Base-by-base conservation (phyloP, 768 basidiomycete genomes). In the Fomitopsis serialis region DNA sequence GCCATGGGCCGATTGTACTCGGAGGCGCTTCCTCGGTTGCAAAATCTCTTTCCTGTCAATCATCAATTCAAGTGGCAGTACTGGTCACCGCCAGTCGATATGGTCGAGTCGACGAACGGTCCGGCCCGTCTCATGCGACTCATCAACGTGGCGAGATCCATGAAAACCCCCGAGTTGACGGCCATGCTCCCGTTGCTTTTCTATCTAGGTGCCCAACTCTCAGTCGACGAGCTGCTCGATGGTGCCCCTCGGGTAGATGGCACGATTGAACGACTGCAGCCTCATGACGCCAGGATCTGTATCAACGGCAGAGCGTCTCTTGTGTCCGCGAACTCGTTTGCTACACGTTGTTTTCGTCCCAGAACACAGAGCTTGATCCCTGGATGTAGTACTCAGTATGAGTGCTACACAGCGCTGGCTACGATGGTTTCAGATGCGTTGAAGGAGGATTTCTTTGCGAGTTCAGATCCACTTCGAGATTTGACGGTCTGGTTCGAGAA, bases 121-220 rank as follows among this genome's bases (percentile, higher is more conserved):
- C 15, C 17, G 21, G 21, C 40, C 40, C 40, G 21, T 17, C 40
- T 42, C 6, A 42, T 42, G 7, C 17, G 17, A 7, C 15, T 42
- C 15, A 42, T 42, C 40, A 42, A 17, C 21, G 15, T 42, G 6
- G 6, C 40, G 17, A 5, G 40, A 17, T 5, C 17, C 15, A 42
- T 42, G 5, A 4, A 22, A n/a, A 17, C 40, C 6, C 21, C 40
- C 15, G 40, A 42, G 7, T 22, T 42, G 15, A 15, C 15, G 7
- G 17, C 5, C 4, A 42, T 60, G 22, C 59, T 60, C 12, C 59
- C 59, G 42, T 53, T 55, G 44, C 56, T 56, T 45, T 53, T 60
- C 48, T 57, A 60, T 54, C 52, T 57, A 43, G 54, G 56, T 53
- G 52, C 47, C 45, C 56, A 57, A 52, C 56, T 57, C 53, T 53